These are phyloP conservation scores for Sporisorium iseilematis-ciliati DNA, from an alignment of 1,284 basidiomycete genomes.

Conservation along the genomic window DNA sequence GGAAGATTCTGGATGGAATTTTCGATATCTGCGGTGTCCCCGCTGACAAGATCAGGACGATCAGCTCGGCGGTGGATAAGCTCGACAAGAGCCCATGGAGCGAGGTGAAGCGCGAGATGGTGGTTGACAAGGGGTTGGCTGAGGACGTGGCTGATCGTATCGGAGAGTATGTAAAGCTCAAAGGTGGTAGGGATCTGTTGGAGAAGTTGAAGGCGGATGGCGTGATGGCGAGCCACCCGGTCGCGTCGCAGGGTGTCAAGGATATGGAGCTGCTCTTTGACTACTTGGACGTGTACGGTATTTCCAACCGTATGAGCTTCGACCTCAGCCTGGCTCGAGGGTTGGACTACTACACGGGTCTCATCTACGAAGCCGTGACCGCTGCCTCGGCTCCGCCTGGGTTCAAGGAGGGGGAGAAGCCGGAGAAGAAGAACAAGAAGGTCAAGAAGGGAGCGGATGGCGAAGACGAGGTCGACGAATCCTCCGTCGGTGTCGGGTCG, in stretches of 20 bases:
- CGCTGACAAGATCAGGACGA: slow-evolving; percentile 88
- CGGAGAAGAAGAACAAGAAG: slow-evolving; percentile 72
- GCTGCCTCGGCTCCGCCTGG: slow-evolving; percentile 91
- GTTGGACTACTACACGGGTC: slow-evolving; percentile 97
- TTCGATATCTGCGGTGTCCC: slow-evolving; percentile 97
- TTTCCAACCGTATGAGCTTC: slow-evolving; percentile 84
- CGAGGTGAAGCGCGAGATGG: slow-evolving; percentile 97
- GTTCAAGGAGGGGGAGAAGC: slow-evolving; percentile 70
- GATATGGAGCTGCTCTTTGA: slow-evolving; percentile 91
- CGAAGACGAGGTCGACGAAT: slow-evolving; percentile 88
- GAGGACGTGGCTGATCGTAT: slow-evolving; percentile 89
- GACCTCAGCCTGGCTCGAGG: slow-evolving; percentile 96
- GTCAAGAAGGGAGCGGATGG: slow-evolving; percentile 72
- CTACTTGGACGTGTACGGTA: slow-evolving; percentile 84
- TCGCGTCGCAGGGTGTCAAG: slow-evolving; percentile 82
- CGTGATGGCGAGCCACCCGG: slow-evolving; percentile 78
- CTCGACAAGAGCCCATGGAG: slow-evolving; percentile 93
- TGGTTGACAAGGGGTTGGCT: slow-evolving; percentile 90
- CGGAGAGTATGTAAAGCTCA: slow-evolving; percentile 91
- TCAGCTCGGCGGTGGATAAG: slow-evolving; percentile 97
- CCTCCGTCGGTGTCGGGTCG: slow-evolving; percentile 92
- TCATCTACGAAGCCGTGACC: slow-evolving; percentile 97
- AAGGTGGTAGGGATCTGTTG: slow-evolving; percentile 84
- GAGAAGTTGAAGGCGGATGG: slow-evolving; percentile 80
- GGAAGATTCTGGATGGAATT: slow-evolving; percentile 96